phyloP scores from a whole-genome alignment of 805 yeast species.

The Cephaloascus albidus region DNA sequence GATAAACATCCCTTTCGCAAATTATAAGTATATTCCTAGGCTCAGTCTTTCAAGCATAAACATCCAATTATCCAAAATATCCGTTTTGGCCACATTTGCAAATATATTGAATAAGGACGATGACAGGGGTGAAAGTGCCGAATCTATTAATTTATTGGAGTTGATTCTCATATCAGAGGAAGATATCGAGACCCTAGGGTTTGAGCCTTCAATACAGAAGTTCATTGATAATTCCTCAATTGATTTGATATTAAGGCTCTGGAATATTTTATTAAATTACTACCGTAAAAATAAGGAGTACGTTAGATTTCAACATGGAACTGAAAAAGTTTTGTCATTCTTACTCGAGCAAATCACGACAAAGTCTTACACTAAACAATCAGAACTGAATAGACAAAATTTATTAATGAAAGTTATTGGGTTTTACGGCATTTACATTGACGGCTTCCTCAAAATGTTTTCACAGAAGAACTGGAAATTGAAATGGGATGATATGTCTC shows the following conservation, averaged over 20 bases:
- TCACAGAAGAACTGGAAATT: constrained; percentile 23
- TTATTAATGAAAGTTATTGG: constrained; percentile 41
- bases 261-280: constrained; percentile 61
- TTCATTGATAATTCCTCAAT: constrained; percentile 59
- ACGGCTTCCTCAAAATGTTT: constrained; percentile 19
- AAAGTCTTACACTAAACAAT: constrained; percentile 9
- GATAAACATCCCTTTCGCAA: constrained; percentile 36
- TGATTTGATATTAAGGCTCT: constrained; percentile 58
- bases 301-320: constrained; percentile 34
- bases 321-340: constrained; percentile 39
- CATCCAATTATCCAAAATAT: constrained; percentile 60
- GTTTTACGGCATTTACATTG: constrained; percentile 42
- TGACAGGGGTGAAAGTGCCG: constrained; percentile 16
- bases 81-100: constrained; percentile 60
- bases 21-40: constrained; percentile 50
- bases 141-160: constrained; percentile 33
- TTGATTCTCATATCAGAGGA: constrained; percentile 26
- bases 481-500: background rate
- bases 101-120: constrained; percentile 24
- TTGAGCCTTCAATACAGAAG: constrained; percentile 36
- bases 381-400: constrained; percentile 24
- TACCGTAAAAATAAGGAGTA: constrained; percentile 23
- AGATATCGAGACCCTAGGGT: background rate
- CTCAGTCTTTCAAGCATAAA: constrained; percentile 40
- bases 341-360: constrained; percentile 27